Evolutionary conservation across 2,329 filamentous ascomycete species (phyloP).

Genomic region (Paecilomyces variotii): DNA sequence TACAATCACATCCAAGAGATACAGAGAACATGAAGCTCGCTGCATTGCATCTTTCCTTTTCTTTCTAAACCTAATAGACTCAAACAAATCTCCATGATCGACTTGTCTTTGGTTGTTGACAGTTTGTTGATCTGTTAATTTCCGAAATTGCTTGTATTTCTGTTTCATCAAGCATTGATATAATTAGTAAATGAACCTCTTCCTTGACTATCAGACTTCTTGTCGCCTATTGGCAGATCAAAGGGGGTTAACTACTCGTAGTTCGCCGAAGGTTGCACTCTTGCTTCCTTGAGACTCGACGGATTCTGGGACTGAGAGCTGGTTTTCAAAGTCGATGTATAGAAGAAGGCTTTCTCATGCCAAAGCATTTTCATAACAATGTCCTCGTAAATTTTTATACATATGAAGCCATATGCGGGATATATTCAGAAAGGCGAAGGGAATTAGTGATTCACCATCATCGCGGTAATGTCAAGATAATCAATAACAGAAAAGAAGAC

Average conservation of each 20-base stretch:
- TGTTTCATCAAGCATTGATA: no score
- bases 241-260: no score
- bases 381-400: neutral
- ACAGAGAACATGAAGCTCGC: neutral
- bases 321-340: neutral
- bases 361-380: neutral
- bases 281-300: no score
- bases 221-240: no score
- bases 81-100: no score
- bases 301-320: no score
- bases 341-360: no score
- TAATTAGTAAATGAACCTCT: no score
- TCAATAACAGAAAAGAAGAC: neutral
- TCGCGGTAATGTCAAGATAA: neutral
- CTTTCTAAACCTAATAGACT: neutral
- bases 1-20: neutral
- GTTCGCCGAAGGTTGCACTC: no score
- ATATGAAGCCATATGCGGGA: neutral
- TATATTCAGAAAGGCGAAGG: neutral
- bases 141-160: neutral
- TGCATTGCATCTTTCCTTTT: neutral
- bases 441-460: neutral
- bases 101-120: no score
- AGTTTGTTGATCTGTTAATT: neutral
- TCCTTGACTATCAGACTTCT: no score